Base-by-base conservation (phyloP, 139 green algal genomes). In the Coelastrella sp. region DNA sequence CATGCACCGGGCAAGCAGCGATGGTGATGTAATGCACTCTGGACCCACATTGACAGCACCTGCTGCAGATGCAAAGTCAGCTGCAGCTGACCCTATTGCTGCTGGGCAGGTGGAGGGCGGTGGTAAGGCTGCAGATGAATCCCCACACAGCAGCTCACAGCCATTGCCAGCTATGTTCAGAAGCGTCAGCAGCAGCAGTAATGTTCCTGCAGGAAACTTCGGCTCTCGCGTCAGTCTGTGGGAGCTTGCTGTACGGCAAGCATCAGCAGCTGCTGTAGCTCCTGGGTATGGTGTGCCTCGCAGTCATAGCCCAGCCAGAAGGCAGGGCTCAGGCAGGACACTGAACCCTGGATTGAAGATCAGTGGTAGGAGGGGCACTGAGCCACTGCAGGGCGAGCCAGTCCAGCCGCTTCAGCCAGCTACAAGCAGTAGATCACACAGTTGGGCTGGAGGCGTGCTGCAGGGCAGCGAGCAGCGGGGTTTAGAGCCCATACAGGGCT, bases 241-340 rank as follows among this genome's bases (percentile, higher is more conserved):
- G 82, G 82, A 87, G 32, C 82, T 54, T 47, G 82, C 82, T 47
- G 82, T 87, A 14, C 64, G 82, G 16, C 82, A 87, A 64, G 64
- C 64, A 65, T 87, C 82, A 54, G 20, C 32, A 11, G 13, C 78
- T 19, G 82, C 82, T 66, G 65, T 87, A 4, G 65, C 64, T 7
- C 82, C 82, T 56, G 82, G 82, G 5, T 87, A 64, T 19, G 82
- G 64, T 5, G n/a, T 87, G 61, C 5, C 82, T 64, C 6, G 32
- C 22, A 58, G 56, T 17, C 61, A 68, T 17, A 68, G 7, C 10
- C 61, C 61, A 17, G 7, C 61, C 61, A 68, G 47, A 10, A 57
- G 83, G 14, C 83, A 88, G 66, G 64, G 83, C 64, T 81, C 20
- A 32, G 16, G 17, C 57, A 19, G 17, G 7, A 47, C 76, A 4